A percentile compares a stretch with the other conserved stretches of the same genome.
These are phyloP conservation scores for Medicago lupulina DNA, from an alignment of 306 rosid species.

Conservation along the genomic window DNA sequence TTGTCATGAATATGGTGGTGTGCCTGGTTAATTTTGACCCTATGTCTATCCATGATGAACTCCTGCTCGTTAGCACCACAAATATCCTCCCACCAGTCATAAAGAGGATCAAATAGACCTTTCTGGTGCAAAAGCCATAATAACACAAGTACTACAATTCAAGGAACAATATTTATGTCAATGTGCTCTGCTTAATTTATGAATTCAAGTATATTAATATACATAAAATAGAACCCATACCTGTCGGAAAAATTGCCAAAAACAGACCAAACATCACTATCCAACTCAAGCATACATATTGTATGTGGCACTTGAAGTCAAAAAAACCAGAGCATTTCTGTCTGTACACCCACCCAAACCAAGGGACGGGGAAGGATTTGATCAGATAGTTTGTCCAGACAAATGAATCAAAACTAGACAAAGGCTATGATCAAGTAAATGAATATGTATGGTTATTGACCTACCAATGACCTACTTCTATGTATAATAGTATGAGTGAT, in stretches of 20 bases:
- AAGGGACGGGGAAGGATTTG: neutral
- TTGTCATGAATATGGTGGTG: slow-evolving; percentile 41
- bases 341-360: slow-evolving; percentile 51
- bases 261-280: slow-evolving; percentile 72
- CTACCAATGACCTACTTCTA: slow-evolving; percentile 11
- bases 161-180: slow-evolving; percentile 36
- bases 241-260: slow-evolving; percentile 79
- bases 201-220: neutral
- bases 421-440: slow-evolving; percentile 5
- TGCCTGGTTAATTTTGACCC: slow-evolving; percentile 41
- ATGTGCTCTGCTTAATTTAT: slow-evolving; percentile 11
- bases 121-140: slow-evolving; percentile 85
- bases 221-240: slow-evolving; percentile 48
- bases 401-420: slow-evolving; percentile 17
- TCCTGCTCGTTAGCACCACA: slow-evolving; percentile 48
- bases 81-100: slow-evolving; percentile 87
- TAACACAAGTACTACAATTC: slow-evolving; percentile 68
- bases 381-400: slow-evolving; percentile 29
- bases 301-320: slow-evolving; percentile 90
- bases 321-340: slow-evolving; percentile 79
- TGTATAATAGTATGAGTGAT: neutral
- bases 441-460: neutral
- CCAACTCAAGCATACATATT: slow-evolving; percentile 92
- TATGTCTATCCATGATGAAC: slow-evolving; percentile 38
- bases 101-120: slow-evolving; percentile 89